phyloP scores from a whole-genome alignment of 2,329 filamentous ascomycete species.

The Verticillium albo-atrum region DNA sequence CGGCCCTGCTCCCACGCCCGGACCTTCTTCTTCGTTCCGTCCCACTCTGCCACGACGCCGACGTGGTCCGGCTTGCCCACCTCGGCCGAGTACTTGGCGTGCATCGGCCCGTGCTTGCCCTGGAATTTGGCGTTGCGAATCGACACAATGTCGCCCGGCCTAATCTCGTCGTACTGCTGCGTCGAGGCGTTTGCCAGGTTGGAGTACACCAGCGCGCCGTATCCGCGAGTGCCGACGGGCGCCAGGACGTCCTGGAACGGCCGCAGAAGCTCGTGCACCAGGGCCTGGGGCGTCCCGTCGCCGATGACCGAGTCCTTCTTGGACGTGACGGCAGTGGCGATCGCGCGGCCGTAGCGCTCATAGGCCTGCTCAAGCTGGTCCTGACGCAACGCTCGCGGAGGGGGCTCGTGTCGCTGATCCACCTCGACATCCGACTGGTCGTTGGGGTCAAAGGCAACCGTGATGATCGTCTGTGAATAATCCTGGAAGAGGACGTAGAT shows the following conservation, averaged over 20 bases:
- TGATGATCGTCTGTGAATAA: slow-evolving; percentile 91
- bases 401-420: slow-evolving; percentile 82
- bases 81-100: slow-evolving; percentile 86
- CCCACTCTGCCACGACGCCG: slow-evolving; percentile 90
- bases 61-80: slow-evolving; percentile 89
- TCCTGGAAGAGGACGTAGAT: slow-evolving; percentile 89
- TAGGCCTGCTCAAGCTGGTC: slow-evolving; percentile 90
- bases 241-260: slow-evolving; percentile 69
- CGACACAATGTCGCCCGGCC: slow-evolving; percentile 85
- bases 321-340: slow-evolving; percentile 63
- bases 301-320: slow-evolving; percentile 79
- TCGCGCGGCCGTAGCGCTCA: slow-evolving; percentile 71
- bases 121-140: slow-evolving; percentile 93
- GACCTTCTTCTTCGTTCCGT: slow-evolving; percentile 97
- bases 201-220: slow-evolving; percentile 87
- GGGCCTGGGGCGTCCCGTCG: slow-evolving; percentile 73
- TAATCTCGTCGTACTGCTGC: slow-evolving; percentile 86
- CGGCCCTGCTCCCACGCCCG: slow-evolving; percentile 91
- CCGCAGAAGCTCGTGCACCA: slow-evolving; percentile 75
- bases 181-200: slow-evolving; percentile 94
- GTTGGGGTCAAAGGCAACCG: slow-evolving; percentile 70
- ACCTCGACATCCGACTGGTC: slow-evolving; percentile 69
- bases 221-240: slow-evolving; percentile 84
- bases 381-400: slow-evolving; percentile 77
- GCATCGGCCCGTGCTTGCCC: slow-evolving; percentile 91